Conservation (phyloP, 1,284 basidiomycete genomes). For the Hemileccinum hortonii region DNA sequence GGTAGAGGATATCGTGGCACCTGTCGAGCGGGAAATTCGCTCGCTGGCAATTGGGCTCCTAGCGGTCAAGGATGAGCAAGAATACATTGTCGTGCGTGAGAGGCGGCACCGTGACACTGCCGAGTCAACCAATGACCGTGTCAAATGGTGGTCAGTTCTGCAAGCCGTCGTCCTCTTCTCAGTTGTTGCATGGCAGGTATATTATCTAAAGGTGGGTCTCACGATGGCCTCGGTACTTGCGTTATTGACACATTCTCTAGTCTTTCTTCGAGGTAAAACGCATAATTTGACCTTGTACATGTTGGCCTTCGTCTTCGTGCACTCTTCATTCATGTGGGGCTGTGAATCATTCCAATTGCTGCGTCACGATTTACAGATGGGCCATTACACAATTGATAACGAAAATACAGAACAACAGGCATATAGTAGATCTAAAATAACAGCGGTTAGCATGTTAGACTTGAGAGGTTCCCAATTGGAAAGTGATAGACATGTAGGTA, state of each 20-base stretch:
- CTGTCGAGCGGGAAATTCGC: conserved; percentile 95
- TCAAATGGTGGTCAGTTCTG: conserved; percentile 98
- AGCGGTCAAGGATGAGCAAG: conserved; percentile 97
- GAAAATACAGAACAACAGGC: conserved; percentile 23
- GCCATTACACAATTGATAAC: conserved; percentile 15
- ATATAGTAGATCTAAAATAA: conserved; percentile 30
- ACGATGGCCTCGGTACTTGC: background rate
- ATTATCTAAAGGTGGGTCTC: conserved; percentile 87
- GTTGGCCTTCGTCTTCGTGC: conserved; percentile 1
- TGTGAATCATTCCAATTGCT: background rate
- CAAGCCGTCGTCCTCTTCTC: conserved; percentile 86
- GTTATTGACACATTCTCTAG: conserved; percentile 37
- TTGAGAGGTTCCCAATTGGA: conserved; percentile 5
- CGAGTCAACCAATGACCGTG: conserved; percentile 91
- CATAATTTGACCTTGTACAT: conserved; percentile 60
- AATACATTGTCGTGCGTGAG: conserved; percentile 96
- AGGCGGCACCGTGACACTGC: conserved; percentile 91
- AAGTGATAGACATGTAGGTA: conserved; percentile 17
- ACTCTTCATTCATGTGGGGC: background rate
- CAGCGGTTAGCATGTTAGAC: conserved; percentile 26
- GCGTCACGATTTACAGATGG: background rate
- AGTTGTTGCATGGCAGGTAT: conserved; percentile 96
- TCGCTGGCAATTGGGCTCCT: conserved; percentile 82
- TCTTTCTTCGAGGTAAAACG: conserved; percentile 95
- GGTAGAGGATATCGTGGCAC: conserved; percentile 74